Conservation (phyloP, 805 yeast genomes). For the Kuraishia capsulata region DNA sequence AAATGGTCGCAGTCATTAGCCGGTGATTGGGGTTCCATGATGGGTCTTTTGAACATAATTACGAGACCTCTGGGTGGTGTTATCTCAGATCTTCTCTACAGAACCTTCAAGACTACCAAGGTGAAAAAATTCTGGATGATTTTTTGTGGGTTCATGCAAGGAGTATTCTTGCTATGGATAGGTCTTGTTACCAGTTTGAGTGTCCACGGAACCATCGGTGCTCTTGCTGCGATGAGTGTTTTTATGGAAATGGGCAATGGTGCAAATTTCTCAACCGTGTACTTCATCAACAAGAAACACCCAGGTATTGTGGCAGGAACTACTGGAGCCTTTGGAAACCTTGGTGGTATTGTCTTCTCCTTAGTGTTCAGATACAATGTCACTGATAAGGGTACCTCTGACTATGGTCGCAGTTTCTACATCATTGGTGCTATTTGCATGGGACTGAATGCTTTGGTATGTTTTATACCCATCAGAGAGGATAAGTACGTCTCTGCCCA, state of each 20-base stretch:
- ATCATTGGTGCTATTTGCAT: constrained; percentile 21
- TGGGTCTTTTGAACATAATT: constrained; percentile 20
- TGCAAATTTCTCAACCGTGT: constrained; percentile 26
- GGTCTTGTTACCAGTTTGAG: constrained; percentile 19
- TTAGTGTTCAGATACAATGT: constrained; percentile 24
- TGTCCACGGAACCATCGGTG: constrained; percentile 19
- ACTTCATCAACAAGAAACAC: constrained; percentile 23
- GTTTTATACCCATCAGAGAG: constrained; percentile 16
- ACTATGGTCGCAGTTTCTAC: constrained; percentile 22
- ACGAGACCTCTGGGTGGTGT: constrained; percentile 21
- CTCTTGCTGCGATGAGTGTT: constrained; percentile 19
- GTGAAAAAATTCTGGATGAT: constrained; percentile 24
- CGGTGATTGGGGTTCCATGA: constrained; percentile 23
- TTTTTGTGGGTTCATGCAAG: constrained; percentile 19
- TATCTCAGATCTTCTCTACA: constrained; percentile 19
- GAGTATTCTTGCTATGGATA: constrained; percentile 25
- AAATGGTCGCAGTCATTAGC: constrained; percentile 14
- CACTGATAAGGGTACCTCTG: constrained; percentile 12
- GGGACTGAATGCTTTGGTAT: constrained; percentile 13
- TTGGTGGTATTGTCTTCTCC: constrained; percentile 26
- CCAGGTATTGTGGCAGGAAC: constrained; percentile 27
- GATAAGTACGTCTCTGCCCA: constrained; percentile 6
- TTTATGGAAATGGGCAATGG: constrained; percentile 31
- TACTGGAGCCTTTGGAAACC: constrained; percentile 26
- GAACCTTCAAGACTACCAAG: constrained; percentile 16